Evolutionary conservation across 768 basidiomycete genomes (phyloP).

Genomic region (Xerocomellus dryophilus): DNA sequence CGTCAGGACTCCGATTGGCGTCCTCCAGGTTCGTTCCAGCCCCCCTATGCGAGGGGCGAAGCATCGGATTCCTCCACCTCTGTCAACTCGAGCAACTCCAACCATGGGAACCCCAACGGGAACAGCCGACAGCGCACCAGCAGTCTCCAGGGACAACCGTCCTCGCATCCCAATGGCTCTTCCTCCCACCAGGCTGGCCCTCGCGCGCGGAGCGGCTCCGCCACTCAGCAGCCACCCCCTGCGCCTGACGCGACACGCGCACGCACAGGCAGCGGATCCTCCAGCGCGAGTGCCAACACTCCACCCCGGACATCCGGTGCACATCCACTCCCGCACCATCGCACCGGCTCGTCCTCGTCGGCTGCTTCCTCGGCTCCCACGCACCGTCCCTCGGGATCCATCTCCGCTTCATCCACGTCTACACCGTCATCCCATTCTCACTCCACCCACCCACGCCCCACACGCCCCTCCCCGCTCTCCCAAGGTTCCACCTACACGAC

Average conservation of each 20-base stretch:
- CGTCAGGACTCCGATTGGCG: conserved; percentile 48
- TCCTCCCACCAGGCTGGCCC: conserved; percentile 33
- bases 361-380: conserved; percentile 17
- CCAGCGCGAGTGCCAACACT: conserved; percentile 14
- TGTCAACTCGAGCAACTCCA: conserved; percentile 59
- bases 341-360: conserved; percentile 31
- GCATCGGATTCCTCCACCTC: conserved; percentile 79
- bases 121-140: conserved; percentile 60
- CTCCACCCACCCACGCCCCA: conserved; percentile 28
- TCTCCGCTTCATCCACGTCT: conserved; percentile 29
- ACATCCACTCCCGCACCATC: conserved; percentile 32
- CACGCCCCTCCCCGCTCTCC: conserved; percentile 33
- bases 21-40: conserved; percentile 50
- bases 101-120: conserved; percentile 18
- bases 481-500: conserved; percentile 29
- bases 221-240: conserved; percentile 25
- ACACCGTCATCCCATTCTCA: conserved; percentile 30
- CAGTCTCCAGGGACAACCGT: conserved; percentile 70
- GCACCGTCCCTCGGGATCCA: conserved; percentile 28
- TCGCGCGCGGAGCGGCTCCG: conserved; percentile 38
- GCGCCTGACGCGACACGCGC: conserved; percentile 25
- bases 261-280: conserved; percentile 33
- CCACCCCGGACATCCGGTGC: conserved; percentile 16
- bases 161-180: conserved; percentile 32
- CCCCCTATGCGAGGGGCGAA: conserved; percentile 77